Base-by-base conservation (phyloP, 768 basidiomycete species). In the Cystobasidium tubakii region DNA sequence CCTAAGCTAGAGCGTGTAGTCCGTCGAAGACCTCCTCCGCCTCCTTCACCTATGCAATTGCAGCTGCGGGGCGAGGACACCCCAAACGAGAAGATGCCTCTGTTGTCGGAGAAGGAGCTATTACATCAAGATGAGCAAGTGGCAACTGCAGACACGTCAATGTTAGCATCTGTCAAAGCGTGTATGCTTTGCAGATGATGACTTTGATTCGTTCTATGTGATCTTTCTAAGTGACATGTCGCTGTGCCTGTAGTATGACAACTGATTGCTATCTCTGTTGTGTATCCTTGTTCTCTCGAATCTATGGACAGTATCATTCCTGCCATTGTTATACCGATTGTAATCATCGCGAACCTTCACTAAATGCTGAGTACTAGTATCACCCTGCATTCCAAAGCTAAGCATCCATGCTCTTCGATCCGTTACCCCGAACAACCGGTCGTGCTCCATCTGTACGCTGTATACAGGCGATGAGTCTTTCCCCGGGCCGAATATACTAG, bases 401-500 rank as follows among this genome's bases (percentile, higher is more conserved):
- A 87, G 86, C 15, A 90, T 87, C 79, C 90, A 91, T 6, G 89
- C 86, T 54, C 90, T 82, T 75, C 86, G 87, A 79, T 91, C 87
- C 10, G 89, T 91, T 1, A 84, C 89, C 13, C 90, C 91, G 76
- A 88, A 92, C 55, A 91, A 81, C 46, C 91, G 86, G 19, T 89
- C 88, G 75, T 89, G 88, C 80, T 92, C 91, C 25, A 91, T 82
- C 39, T 87, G 79, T 62, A 92, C 80, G 6, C 86, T 84, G 80
- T 91, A 92, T 1, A 92, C 89, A 0, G 91, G 90, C 0, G 89
- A 90, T 0, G 84, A 81, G 78, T 91, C 89, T 33, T 57, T 66
- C 3, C 88, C 88, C 0, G 91, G 90, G 1, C 88, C 88, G 79
- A 91, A 86, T 6, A 90, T 87, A 77, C 88, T 90, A 88, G 89